These are phyloP conservation scores for Neurospora africana DNA, from an alignment of 495 filamentous ascomycete genomes.

Conservation along the genomic window DNA sequence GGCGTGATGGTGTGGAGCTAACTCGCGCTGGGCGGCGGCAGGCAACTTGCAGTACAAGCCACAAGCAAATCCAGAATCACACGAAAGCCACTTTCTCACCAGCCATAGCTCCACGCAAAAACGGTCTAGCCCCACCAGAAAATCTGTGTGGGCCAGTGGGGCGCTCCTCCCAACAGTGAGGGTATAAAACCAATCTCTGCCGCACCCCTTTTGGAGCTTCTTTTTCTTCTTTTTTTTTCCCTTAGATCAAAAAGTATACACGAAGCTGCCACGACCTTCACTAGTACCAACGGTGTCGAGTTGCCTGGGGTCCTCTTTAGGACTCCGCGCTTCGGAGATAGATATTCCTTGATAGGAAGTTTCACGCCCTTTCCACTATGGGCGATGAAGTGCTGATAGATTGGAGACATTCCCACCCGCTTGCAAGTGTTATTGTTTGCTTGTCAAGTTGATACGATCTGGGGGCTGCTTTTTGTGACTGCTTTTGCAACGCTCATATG, in stretches of 20 bases:
- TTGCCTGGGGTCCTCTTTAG: constrained; percentile 34
- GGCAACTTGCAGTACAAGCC: not conserved
- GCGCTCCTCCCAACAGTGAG: not conserved
- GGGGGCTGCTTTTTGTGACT: not conserved
- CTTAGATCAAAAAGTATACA: constrained; percentile 44
- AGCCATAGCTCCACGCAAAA: not conserved
- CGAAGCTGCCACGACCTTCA: constrained; percentile 44
- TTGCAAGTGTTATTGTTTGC: not conserved
- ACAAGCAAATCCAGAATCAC: not conserved
- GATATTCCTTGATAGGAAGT: constrained; percentile 45
- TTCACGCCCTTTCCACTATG: constrained; percentile 30
- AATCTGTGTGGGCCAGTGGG: not conserved
- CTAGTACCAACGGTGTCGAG: constrained; percentile 38
- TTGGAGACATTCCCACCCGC: constrained; percentile 21
- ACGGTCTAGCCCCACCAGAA: not conserved
- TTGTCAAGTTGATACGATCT: not conserved
- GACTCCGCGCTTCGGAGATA: constrained; percentile 37
- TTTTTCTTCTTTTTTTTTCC: constrained; percentile 25
- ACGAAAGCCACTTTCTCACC: not conserved
- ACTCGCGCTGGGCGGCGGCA: not conserved
- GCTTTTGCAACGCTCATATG: not conserved
- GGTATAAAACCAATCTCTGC: constrained; percentile 2
- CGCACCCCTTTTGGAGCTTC: not conserved
- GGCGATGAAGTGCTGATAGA: constrained; percentile 39
- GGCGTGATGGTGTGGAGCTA: not conserved